These are phyloP conservation scores for Marasmius sp. DNA, from an alignment of 1,284 basidiomycete species.

Conservation along the genomic window DNA sequence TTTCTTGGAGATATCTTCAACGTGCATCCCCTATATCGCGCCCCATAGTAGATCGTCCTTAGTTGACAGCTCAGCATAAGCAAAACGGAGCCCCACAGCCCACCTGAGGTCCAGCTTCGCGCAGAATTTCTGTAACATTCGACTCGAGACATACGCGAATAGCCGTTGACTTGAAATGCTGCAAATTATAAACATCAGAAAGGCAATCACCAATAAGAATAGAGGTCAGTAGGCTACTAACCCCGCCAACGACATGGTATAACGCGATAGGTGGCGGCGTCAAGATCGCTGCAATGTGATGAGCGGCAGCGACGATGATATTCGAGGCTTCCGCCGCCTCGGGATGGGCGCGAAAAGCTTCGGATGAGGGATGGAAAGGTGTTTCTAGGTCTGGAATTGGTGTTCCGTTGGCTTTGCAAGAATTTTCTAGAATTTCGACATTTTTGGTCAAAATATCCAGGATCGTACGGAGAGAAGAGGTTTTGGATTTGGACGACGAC, in stretches of 20 bases:
- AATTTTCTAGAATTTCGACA: conserved; percentile 22
- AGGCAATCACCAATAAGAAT: neutral
- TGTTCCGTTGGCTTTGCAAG: conserved; percentile 15
- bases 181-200: conserved; percentile 6
- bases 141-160: conserved; percentile 28
- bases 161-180: conserved; percentile 18
- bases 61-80: neutral
- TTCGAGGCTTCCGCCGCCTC: conserved; percentile 29
- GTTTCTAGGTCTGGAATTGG: conserved; percentile 23
- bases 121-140: conserved; percentile 35
- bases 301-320: conserved; percentile 34
- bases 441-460: conserved; percentile 22
- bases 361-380: conserved; percentile 28
- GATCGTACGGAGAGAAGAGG: conserved; percentile 3
- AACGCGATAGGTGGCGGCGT: conserved; percentile 29
- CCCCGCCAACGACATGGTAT: conserved; percentile 26
- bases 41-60: neutral
- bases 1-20: conserved; percentile 24
- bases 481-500: neutral
- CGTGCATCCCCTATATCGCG: conserved; percentile 21
- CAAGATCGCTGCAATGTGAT: conserved; percentile 35
- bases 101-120: conserved; percentile 33
- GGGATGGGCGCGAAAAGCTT: conserved; percentile 27
- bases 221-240: conserved; percentile 24
- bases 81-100: too few species aligned